These are phyloP conservation scores for Colletotrichum caudatum DNA, from an alignment of 2,329 filamentous ascomycete genomes.

Conservation along the genomic window DNA sequence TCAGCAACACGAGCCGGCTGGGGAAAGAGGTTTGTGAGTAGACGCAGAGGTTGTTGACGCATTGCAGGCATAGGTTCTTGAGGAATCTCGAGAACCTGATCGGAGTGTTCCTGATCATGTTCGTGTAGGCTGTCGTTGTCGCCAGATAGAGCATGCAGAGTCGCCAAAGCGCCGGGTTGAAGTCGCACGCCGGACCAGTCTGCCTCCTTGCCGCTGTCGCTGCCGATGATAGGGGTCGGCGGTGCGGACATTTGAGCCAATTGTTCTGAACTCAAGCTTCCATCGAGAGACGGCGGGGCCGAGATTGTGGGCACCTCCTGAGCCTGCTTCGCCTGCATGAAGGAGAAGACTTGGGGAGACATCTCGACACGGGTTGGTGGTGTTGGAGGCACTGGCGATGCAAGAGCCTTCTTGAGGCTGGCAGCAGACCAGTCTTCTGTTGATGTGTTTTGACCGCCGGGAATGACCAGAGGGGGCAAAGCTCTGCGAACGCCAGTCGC, in stretches of 20 bases:
- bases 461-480: constrained; percentile 67
- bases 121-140: constrained; percentile 63
- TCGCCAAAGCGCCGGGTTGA: constrained; percentile 83
- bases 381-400: constrained; percentile 71
- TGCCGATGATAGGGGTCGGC: constrained; percentile 80
- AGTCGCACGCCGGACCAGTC: constrained; percentile 81
- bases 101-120: constrained; percentile 72
- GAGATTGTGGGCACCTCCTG: constrained; percentile 79
- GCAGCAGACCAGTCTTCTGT: constrained; percentile 60
- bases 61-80: constrained; percentile 62
- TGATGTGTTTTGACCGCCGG: constrained; percentile 51
- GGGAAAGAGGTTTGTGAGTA: constrained; percentile 58
- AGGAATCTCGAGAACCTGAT: constrained; percentile 61
- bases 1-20: constrained; percentile 48
- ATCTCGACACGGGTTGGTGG: constrained; percentile 78
- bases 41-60: constrained; percentile 63
- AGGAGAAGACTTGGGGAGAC: constrained; percentile 79
- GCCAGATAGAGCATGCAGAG: constrained; percentile 78
- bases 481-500: constrained; percentile 50
- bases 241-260: constrained; percentile 86
- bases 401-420: constrained; percentile 61
- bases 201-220: constrained; percentile 65
- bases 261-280: constrained; percentile 89
- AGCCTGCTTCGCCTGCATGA: constrained; percentile 73
- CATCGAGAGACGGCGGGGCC: constrained; percentile 88